These are phyloP conservation scores for Cyberlindnera xishuangbannaensis DNA, from an alignment of 805 yeast species.

Conservation along the genomic window DNA sequence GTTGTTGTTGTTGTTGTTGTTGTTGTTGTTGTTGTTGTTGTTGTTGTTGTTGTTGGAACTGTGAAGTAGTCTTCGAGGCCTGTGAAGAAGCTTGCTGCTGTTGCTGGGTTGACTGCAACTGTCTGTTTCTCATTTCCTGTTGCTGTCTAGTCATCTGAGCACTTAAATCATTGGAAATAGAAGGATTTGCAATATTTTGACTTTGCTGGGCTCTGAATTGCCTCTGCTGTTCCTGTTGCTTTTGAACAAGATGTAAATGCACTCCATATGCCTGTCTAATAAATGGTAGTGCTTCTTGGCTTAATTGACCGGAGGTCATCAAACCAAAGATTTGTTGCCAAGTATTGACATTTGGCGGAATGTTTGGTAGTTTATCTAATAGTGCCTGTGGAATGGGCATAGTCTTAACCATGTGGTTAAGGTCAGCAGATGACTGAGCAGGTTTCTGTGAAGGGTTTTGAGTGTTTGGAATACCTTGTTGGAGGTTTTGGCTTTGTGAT, in stretches of 20 bases:
- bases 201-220: constrained; percentile 30
- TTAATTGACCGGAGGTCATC: constrained; percentile 50
- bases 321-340: constrained; percentile 76
- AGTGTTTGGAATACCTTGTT: constrained; percentile 7
- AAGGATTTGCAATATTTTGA: constrained; percentile 9
- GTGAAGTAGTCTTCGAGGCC: neutral
- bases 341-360: constrained; percentile 73
- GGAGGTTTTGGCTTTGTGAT: constrained; percentile 2
- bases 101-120: constrained; percentile 23
- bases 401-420: constrained; percentile 42
- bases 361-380: constrained; percentile 59
- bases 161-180: constrained; percentile 8
- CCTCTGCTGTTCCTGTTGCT: constrained; percentile 37
- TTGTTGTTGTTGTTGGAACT: constrained; percentile 20
- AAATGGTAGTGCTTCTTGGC: constrained; percentile 49
- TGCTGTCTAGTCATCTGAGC: constrained; percentile 27
- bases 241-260: constrained; percentile 52
- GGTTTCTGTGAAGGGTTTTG: constrained; percentile 1
- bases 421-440: constrained; percentile 22
- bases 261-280: constrained; percentile 64
- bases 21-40: no score
- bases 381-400: constrained; percentile 69
- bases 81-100: neutral
- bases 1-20: no score
- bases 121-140: constrained; percentile 29